A percentile compares a stretch with the other conserved stretches of the same genome.
Evolutionary conservation across 371 early-diverging fungal genomes (phyloP).

Genomic region (Mucor indicus): DNA sequence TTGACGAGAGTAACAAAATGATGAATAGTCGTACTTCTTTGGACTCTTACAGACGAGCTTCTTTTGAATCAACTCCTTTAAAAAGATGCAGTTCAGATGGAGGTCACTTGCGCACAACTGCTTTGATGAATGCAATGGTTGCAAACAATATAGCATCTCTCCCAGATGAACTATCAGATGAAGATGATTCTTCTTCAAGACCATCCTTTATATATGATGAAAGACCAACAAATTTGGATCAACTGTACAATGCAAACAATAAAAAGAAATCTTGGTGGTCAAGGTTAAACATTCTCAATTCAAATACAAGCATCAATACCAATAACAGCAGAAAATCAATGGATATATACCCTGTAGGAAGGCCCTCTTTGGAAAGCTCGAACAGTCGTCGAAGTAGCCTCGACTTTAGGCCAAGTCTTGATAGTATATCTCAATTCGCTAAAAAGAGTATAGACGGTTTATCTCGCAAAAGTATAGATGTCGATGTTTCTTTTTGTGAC

Average conservation of each 20-base stretch:
- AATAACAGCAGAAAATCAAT: constrained; percentile 21
- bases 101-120: constrained; percentile 32
- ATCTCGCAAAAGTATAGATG: constrained; percentile 24
- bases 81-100: constrained; percentile 47
- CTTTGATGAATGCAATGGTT: constrained; percentile 39
- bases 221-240: background rate
- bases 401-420: constrained; percentile 29
- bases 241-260: background rate
- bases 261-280: constrained; percentile 17
- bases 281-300: too few relatives aligned
- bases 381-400: constrained; percentile 17
- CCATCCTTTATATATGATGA: background rate
- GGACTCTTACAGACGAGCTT: background rate
- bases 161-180: too few relatives aligned
- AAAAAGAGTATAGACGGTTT: constrained; percentile 28
- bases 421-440: constrained; percentile 22
- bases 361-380: constrained; percentile 16
- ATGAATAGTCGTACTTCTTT: constrained; percentile 9
- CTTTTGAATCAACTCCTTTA: constrained; percentile 15
- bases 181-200: background rate
- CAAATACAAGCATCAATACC: background rate
- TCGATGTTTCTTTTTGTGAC: too few relatives aligned
- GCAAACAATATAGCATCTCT: constrained; percentile 17
- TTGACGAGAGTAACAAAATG: background rate
- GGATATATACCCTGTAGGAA: constrained; percentile 12